Evolutionary conservation across 2,329 filamentous ascomycete species (phyloP).

Genomic region (Fusarium sp.): DNA sequence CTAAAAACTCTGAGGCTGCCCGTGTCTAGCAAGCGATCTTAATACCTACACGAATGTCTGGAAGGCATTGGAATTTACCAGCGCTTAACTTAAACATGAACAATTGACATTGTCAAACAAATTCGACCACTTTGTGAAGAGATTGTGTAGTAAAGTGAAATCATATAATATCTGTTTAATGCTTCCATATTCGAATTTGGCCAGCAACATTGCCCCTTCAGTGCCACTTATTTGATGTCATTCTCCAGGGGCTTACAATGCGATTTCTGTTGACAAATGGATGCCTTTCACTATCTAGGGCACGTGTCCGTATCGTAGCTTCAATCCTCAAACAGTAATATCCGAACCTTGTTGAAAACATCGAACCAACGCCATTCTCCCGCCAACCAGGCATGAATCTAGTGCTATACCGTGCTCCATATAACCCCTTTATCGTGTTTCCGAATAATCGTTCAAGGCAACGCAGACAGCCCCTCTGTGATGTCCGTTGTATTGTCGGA

Average conservation of each 20-base stretch:
- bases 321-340: constrained; percentile 8
- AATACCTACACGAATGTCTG: not conserved
- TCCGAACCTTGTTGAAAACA: constrained; percentile 24
- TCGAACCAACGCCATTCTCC: constrained; percentile 39
- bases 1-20: not conserved
- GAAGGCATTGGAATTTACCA: not conserved
- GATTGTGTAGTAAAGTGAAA: not conserved
- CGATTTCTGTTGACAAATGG: not conserved
- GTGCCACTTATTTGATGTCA: not conserved
- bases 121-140: not conserved
- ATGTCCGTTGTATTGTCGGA: constrained; percentile 94
- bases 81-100: not conserved
- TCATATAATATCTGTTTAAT: not conserved
- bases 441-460: constrained; percentile 86
- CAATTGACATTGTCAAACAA: not conserved
- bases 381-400: constrained; percentile 7
- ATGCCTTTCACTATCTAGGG: not conserved
- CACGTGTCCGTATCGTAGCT: not conserved
- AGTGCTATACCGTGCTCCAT: constrained; percentile 16
- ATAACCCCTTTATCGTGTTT: constrained; percentile 54
- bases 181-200: not conserved
- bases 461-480: constrained; percentile 93
- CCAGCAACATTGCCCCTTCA: not conserved
- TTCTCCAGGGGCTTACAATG: not conserved
- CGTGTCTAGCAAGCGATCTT: not conserved